Evolutionary conservation across 257 asterid genomes (phyloP).

Genomic region (Ilex aquifolium): DNA sequence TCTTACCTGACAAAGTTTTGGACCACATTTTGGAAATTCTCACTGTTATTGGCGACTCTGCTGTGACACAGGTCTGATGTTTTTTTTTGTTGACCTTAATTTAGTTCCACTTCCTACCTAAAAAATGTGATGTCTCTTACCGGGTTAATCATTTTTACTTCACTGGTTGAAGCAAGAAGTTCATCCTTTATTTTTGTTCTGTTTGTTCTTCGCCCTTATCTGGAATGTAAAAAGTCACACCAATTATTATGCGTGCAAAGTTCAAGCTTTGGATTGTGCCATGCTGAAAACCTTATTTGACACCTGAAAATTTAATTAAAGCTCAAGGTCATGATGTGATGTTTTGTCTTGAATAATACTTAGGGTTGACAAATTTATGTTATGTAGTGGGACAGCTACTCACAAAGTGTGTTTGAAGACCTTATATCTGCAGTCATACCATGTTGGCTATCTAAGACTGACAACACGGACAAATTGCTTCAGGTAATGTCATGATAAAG

Average conservation of each 20-base stretch:
- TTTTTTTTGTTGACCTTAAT: background rate
- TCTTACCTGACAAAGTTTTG: slow-evolving; percentile 68
- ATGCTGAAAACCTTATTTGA: background rate
- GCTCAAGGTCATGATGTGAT: background rate
- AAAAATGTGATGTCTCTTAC: too few relatives aligned
- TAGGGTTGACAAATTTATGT: slow-evolving; percentile 15
- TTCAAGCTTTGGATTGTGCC: background rate
- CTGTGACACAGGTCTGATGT: slow-evolving; percentile 65
- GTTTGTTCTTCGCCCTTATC: too few relatives aligned
- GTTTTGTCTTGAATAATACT: background rate
- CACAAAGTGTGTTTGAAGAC: slow-evolving; percentile 73
- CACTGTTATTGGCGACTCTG: slow-evolving; percentile 60
- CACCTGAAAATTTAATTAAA: background rate
- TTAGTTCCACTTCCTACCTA: background rate
- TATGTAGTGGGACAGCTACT: slow-evolving; percentile 83
- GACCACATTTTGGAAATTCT: slow-evolving; percentile 68
- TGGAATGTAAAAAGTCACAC: too few relatives aligned
- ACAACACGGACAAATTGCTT: slow-evolving; percentile 52
- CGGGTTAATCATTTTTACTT: too few relatives aligned
- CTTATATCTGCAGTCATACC: slow-evolving; percentile 87
- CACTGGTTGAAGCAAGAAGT: too few relatives aligned
- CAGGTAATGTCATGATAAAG: slow-evolving; percentile 48
- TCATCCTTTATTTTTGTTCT: too few relatives aligned
- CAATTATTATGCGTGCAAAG: too few relatives aligned
- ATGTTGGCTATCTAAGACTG: slow-evolving; percentile 67